These are phyloP conservation scores for Penicillium crustosum DNA, from an alignment of 2,329 filamentous ascomycete species.

Conservation along the genomic window DNA sequence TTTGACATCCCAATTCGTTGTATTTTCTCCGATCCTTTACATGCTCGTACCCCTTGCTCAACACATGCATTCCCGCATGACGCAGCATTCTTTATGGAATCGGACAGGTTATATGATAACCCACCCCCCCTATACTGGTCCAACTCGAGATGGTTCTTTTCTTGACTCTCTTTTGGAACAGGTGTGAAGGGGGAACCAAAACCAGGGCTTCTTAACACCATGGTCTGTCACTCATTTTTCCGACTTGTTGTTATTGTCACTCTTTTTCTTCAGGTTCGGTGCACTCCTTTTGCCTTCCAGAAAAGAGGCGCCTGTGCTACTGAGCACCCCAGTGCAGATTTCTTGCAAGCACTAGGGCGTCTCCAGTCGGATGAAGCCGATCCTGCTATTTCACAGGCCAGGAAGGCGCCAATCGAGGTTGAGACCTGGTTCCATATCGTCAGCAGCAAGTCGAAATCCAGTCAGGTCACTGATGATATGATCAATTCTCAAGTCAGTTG, in stretches of 20 bases:
- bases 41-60: conserved; percentile 16
- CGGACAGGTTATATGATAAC: conserved; percentile 1
- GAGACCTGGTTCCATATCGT: conserved; percentile 48
- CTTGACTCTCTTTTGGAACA: neutral
- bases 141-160: neutral
- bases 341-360: conserved; percentile 29
- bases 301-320: conserved; percentile 36
- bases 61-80: conserved; percentile 23
- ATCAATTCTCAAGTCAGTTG: conserved; percentile 37
- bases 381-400: conserved; percentile 16
- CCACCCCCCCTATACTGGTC: neutral
- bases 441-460: conserved; percentile 30
- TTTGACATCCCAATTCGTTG: conserved; percentile 14
- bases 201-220: conserved; percentile 18
- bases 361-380: conserved; percentile 22
- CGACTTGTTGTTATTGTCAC: conserved; percentile 23
- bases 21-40: neutral
- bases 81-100: conserved; percentile 21
- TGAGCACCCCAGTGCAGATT: conserved; percentile 26
- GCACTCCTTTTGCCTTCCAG: conserved; percentile 16
- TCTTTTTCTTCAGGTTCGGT: conserved; percentile 18
- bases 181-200: conserved; percentile 14
- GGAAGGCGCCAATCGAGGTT: conserved; percentile 35
- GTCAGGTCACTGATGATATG: conserved; percentile 35
- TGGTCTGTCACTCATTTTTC: conserved; percentile 26